Percentiles rank a stretch among this genome's conserved stretches.
phyloP scores from a whole-genome alignment of 75 land plant species.

The Selaginella moellendorffii region DNA sequence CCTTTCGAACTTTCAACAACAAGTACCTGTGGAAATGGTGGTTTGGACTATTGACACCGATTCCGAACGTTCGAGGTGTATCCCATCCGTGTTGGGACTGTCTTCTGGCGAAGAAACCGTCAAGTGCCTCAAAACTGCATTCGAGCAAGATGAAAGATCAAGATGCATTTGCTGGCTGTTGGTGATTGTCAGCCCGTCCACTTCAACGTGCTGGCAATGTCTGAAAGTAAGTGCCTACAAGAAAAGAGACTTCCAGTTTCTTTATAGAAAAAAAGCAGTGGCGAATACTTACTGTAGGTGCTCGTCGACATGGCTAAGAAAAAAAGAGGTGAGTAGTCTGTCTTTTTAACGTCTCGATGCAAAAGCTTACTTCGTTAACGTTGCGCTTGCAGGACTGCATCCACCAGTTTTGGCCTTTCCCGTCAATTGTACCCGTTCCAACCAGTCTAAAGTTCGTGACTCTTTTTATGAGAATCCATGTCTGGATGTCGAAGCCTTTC shows the following conservation, averaged over 20 bases:
- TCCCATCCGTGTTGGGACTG: slow-evolving; percentile 9
- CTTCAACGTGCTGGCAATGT: not conserved
- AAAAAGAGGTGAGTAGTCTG: no score
- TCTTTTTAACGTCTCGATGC: no score
- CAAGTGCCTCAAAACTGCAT: not conserved
- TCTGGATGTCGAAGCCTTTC: not conserved
- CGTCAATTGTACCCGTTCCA: slow-evolving; percentile 11
- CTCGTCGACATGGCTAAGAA: not conserved
- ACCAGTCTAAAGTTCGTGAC: not conserved
- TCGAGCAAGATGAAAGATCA: not conserved
- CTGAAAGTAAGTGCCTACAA: not conserved
- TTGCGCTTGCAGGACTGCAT: not conserved
- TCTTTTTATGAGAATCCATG: not conserved
- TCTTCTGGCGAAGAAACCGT: not conserved
- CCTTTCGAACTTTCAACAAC: not conserved
- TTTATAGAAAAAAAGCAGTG: not conserved
- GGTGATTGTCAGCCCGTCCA: not conserved
- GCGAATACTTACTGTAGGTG: not conserved
- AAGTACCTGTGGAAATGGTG: slow-evolving; percentile 2
- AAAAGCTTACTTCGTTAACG: not conserved
- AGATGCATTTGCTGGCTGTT: not conserved
- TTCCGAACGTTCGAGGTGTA: not conserved
- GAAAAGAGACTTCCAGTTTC: no score
- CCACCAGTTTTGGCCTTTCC: slow-evolving; percentile 12
- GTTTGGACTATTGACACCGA: not conserved